phyloP scores from a whole-genome alignment of 2,329 filamentous ascomycete species.

The Proliferodiscus dingleyae region DNA sequence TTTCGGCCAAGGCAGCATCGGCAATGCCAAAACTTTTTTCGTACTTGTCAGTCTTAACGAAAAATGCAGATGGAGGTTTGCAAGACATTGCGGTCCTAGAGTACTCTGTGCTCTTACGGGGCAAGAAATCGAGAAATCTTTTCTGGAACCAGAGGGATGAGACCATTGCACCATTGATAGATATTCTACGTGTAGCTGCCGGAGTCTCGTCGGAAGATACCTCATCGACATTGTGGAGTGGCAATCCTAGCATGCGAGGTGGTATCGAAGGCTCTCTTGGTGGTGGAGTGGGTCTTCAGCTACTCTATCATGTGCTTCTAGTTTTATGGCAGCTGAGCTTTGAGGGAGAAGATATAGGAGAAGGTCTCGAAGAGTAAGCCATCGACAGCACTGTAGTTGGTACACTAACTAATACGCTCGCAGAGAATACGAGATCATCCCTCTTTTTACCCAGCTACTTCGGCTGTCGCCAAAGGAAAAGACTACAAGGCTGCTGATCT shows the following conservation, averaged over 20 bases:
- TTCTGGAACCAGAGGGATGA: slow-evolving; percentile 92
- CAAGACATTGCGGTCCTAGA: slow-evolving; percentile 95
- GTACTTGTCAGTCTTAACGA: slow-evolving; percentile 79
- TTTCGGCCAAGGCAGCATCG: slow-evolving; percentile 55
- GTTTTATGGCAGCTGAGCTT: slow-evolving; percentile 97
- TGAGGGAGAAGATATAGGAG: slow-evolving; percentile 67
- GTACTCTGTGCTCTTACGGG: slow-evolving; percentile 80
- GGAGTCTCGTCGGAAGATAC: slow-evolving; percentile 59
- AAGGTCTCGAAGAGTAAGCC: slow-evolving; percentile 78
- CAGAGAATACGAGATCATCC: slow-evolving; percentile 88
- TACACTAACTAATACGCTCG: slow-evolving; percentile 24
- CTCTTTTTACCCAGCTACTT: slow-evolving; percentile 87
- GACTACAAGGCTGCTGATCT: slow-evolving; percentile 85
- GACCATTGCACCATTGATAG: slow-evolving; percentile 75
- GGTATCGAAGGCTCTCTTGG: slow-evolving; percentile 61
- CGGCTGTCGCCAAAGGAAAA: slow-evolving; percentile 96
- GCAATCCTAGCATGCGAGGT: slow-evolving; percentile 47
- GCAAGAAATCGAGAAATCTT: slow-evolving; percentile 65
- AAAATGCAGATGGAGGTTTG: slow-evolving; percentile 79
- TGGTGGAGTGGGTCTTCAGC: slow-evolving; percentile 83
- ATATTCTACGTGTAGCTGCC: slow-evolving; percentile 75
- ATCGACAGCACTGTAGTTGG: neutral
- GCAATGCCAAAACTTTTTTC: slow-evolving; percentile 77
- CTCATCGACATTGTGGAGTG: slow-evolving; percentile 58
- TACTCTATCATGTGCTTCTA: slow-evolving; percentile 89